phyloP scores from a whole-genome alignment of 192 early-diverging fungal species.

The Coemansia sp. region DNA sequence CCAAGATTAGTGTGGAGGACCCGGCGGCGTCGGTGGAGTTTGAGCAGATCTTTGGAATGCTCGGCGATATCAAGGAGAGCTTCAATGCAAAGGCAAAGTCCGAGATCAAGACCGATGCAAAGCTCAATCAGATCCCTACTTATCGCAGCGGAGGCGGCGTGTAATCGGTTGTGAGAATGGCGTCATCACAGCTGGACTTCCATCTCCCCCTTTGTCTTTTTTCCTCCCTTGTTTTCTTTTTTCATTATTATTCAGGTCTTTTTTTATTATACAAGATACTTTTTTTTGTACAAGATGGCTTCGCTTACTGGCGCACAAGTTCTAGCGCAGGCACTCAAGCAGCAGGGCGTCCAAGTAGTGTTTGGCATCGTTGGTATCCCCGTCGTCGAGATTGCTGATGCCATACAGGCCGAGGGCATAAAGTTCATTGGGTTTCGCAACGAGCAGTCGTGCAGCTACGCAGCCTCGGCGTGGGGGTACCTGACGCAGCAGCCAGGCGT shows the following conservation, averaged over 20 bases:
- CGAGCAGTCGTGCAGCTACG: conserved; percentile 76
- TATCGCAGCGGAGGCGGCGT: conserved; percentile 59
- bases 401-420: conserved; percentile 68
- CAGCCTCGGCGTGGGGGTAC: conserved; percentile 67
- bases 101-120: not conserved
- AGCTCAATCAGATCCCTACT: conserved; percentile 55
- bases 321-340: conserved; percentile 61
- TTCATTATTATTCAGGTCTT: not conserved
- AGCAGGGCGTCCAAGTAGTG: conserved; percentile 63
- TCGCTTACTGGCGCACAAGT: conserved; percentile 61
- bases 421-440: conserved; percentile 73
- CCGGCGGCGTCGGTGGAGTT: conserved; percentile 43
- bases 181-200: not conserved
- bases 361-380: conserved; percentile 83
- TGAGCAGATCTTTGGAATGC: conserved; percentile 56
- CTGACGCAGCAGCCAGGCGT: conserved; percentile 67
- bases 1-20: conserved; percentile 18
- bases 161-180: conserved; percentile 11
- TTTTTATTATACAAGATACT: not conserved
- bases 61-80: conserved; percentile 54
- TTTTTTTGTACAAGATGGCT: not conserved
- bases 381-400: conserved; percentile 76
- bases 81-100: conserved; percentile 35
- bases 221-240: not conserved
- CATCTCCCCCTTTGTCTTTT: not conserved